A percentile compares a stretch with the other conserved stretches of the same genome.
Conservation (phyloP, 352 stramenopile genomes). For the Peronospora destructor region DNA sequence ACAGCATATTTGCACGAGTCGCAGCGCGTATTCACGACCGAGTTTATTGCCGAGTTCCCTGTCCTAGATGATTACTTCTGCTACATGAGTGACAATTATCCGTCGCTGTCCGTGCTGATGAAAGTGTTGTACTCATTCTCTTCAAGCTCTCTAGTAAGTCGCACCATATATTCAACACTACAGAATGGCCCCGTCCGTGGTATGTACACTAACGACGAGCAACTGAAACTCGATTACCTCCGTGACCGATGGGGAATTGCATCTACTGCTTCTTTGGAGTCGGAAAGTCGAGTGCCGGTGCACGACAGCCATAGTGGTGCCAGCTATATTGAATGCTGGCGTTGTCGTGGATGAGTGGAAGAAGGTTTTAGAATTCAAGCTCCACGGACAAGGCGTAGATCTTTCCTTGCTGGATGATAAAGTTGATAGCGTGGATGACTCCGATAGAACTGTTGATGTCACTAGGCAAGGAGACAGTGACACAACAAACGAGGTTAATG, state of each 20-base stretch:
- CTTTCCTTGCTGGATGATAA: constrained; percentile 34
- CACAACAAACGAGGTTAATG: neutral
- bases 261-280: constrained; percentile 6
- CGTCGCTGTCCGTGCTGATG: constrained; percentile 64
- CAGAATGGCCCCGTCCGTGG: constrained; percentile 1
- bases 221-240: constrained; percentile 27
- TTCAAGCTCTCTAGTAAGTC: constrained; percentile 12
- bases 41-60: constrained; percentile 52
- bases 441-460: neutral
- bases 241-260: constrained; percentile 19
- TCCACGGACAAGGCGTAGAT: constrained; percentile 29
- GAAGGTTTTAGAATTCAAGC: constrained; percentile 15
- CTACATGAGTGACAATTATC: constrained; percentile 56
- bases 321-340: constrained; percentile 21
- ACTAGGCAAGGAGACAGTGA: too few species aligned
- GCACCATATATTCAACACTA: constrained; percentile 1
- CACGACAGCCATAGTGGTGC: constrained; percentile 23
- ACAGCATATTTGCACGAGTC: too few species aligned
- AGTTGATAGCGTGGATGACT: constrained; percentile 14
- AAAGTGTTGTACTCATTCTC: constrained; percentile 47
- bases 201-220: constrained; percentile 19
- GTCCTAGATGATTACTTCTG: constrained; percentile 57
- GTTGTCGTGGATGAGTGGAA: constrained; percentile 37
- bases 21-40: constrained; percentile 26
- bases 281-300: constrained; percentile 13